Conservation (phyloP, 2,329 filamentous ascomycete genomes). For the Fusarium subglutinans region DNA sequence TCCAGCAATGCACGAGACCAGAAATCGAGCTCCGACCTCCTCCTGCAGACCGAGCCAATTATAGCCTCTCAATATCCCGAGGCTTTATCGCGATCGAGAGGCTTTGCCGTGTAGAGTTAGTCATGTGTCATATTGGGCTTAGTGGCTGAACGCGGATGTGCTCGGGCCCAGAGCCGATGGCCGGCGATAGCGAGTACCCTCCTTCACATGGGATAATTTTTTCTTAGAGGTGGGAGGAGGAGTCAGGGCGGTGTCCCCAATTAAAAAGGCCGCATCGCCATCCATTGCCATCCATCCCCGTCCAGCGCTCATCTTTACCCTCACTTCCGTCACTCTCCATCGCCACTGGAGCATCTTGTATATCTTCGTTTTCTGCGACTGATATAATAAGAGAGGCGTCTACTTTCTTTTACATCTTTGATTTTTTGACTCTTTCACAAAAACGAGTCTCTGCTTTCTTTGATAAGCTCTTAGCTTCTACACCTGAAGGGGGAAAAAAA, state of each 20-base stretch:
- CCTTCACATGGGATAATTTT: constrained; percentile 45
- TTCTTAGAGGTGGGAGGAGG: constrained; percentile 13
- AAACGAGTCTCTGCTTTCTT: constrained; percentile 2
- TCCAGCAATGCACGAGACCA: constrained; percentile 25
- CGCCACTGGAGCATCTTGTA: constrained; percentile 31
- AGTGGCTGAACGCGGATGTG: constrained; percentile 20
- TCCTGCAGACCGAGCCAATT: constrained; percentile 43
- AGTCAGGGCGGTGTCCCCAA: constrained; percentile 18
- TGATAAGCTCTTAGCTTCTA: not conserved
- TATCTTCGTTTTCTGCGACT: constrained; percentile 24
- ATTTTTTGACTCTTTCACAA: constrained; percentile 6
- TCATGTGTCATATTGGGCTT: not conserved
- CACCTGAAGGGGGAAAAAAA: constrained; percentile 28
- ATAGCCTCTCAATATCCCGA: constrained; percentile 33
- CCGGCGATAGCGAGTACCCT: constrained; percentile 41
- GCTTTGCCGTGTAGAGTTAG: constrained; percentile 27
- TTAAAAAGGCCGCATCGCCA: constrained; percentile 41
- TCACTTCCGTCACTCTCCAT: constrained; percentile 23
- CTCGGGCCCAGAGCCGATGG: constrained; percentile 38
- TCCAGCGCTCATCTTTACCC: constrained; percentile 27
- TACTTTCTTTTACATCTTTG: not conserved
- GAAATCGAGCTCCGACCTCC: constrained; percentile 12
- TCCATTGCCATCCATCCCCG: constrained; percentile 1
- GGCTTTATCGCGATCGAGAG: constrained; percentile 43
- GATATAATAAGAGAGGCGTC: constrained; percentile 24